Conservation (phyloP, 2,329 filamentous ascomycete genomes). For the Truncatella angustata region DNA sequence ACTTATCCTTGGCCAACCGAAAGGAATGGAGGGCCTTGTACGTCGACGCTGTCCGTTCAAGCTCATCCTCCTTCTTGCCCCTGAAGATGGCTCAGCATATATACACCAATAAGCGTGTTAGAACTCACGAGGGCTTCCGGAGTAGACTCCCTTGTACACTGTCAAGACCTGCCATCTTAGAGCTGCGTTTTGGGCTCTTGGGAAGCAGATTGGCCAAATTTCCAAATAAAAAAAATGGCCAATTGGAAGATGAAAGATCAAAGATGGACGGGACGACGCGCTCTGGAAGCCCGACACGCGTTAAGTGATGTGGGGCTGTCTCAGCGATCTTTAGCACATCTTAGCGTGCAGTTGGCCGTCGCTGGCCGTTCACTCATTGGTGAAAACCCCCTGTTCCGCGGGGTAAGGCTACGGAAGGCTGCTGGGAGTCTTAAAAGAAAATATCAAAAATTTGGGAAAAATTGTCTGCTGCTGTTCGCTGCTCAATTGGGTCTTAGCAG, state of each 20-base stretch:
- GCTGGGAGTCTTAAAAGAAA: not conserved
- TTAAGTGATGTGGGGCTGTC: slow-evolving; percentile 23
- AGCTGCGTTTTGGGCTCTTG: not conserved
- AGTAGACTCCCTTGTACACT: slow-evolving; percentile 43
- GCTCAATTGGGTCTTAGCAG: not conserved
- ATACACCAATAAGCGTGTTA: no score
- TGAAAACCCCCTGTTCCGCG: slow-evolving; percentile 19
- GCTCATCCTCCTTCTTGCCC: slow-evolving; percentile 34
- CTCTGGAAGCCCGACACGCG: slow-evolving; percentile 24
- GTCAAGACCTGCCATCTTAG: slow-evolving; percentile 42
- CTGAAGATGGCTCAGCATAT: no score
- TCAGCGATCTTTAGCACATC: not conserved
- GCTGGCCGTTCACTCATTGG: slow-evolving; percentile 22
- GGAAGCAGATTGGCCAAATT: no score
- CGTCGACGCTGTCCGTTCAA: slow-evolving; percentile 51
- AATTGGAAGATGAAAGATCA: not conserved
- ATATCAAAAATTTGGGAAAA: slow-evolving; percentile 4
- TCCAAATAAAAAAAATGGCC: no score
- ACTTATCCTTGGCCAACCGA: slow-evolving; percentile 64
- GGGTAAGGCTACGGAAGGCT: slow-evolving; percentile 27
- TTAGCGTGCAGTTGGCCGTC: not conserved
- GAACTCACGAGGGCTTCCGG: slow-evolving; percentile 48
- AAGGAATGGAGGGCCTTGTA: slow-evolving; percentile 80
- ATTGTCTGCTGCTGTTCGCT: not conserved
- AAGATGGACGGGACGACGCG: slow-evolving; percentile 10